phyloP scores from a whole-genome alignment of 2,329 filamentous ascomycete species.

The Colletotrichum kahawae region DNA sequence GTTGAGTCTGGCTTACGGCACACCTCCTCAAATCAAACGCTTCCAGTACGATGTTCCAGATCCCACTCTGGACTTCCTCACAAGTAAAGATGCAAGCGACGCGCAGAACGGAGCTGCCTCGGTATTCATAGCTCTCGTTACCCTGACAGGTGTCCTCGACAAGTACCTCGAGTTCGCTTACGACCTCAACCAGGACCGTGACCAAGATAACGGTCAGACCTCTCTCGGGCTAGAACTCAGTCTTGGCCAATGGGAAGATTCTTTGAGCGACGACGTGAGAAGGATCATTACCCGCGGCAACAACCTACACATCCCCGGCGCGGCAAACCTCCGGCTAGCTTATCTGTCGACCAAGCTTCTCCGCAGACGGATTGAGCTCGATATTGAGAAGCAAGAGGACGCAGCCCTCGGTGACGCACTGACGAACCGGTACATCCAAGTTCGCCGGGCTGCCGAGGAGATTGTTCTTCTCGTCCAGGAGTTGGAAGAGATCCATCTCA shows the following conservation, averaged over 20 bases:
- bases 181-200: conserved; percentile 11
- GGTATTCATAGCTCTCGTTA: conserved; percentile 19
- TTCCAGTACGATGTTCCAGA: conserved; percentile 54
- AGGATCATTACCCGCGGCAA: conserved; percentile 47
- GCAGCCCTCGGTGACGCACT: neutral
- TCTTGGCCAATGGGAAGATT: conserved; percentile 50
- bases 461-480: conserved; percentile 54
- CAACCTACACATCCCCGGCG: conserved; percentile 45
- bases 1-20: conserved; percentile 58
- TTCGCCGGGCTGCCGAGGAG: conserved; percentile 51
- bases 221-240: conserved; percentile 38
- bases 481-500: conserved; percentile 44
- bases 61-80: conserved; percentile 40
- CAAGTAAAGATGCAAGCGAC: neutral
- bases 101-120: conserved; percentile 1
- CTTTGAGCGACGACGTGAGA: conserved; percentile 40
- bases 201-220: conserved; percentile 14
- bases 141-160: conserved; percentile 9
- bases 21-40: conserved; percentile 51
- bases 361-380: conserved; percentile 50
- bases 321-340: conserved; percentile 55
- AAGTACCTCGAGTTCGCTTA: conserved; percentile 26
- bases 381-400: conserved; percentile 37
- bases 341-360: conserved; percentile 55
- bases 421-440: conserved; percentile 38